Conservation (phyloP, 352 stramenopile genomes). For the Globisporangium okanoganense region DNA sequence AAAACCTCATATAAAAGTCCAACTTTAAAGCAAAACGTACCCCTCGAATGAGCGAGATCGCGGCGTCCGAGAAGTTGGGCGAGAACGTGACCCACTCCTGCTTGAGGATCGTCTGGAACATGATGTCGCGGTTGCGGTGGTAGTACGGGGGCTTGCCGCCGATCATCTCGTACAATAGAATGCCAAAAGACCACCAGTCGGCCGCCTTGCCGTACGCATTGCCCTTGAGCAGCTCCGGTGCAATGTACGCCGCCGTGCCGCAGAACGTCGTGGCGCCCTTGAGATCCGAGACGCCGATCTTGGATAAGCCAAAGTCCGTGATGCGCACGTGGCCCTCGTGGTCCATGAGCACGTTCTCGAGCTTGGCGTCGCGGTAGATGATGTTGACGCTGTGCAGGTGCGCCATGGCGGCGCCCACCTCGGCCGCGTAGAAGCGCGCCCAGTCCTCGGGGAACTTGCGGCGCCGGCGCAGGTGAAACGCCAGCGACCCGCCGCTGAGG, state of each 20-base stretch:
- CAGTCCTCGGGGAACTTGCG: conserved; percentile 89
- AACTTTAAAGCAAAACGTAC: conserved; percentile 41
- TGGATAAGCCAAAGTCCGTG: conserved; percentile 93
- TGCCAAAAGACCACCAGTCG: conserved; percentile 95
- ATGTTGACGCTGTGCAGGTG: conserved; percentile 94
- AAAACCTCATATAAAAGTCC: not conserved
- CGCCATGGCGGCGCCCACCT: conserved; percentile 90
- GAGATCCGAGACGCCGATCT: conserved; percentile 85
- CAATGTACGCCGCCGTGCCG: conserved; percentile 92
- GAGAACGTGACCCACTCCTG: conserved; percentile 95
- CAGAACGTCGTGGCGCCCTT: conserved; percentile 92
- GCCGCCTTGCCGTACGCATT: conserved; percentile 89
- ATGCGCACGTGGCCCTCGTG: conserved; percentile 93
- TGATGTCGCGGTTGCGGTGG: conserved; percentile 89
- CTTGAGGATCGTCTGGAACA: conserved; percentile 92
- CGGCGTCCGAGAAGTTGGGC: conserved; percentile 87
- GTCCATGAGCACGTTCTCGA: conserved; percentile 95
- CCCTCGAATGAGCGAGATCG: conserved; percentile 90
- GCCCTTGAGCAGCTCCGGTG: conserved; percentile 88
- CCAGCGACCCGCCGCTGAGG: conserved; percentile 87
- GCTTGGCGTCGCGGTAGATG: conserved; percentile 95
- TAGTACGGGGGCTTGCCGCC: conserved; percentile 90
- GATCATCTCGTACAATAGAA: conserved; percentile 96
- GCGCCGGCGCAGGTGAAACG: conserved; percentile 84
- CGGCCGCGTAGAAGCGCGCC: conserved; percentile 91